phyloP scores from a whole-genome alignment of 768 basidiomycete genomes.

The Pleurotus platypus region DNA sequence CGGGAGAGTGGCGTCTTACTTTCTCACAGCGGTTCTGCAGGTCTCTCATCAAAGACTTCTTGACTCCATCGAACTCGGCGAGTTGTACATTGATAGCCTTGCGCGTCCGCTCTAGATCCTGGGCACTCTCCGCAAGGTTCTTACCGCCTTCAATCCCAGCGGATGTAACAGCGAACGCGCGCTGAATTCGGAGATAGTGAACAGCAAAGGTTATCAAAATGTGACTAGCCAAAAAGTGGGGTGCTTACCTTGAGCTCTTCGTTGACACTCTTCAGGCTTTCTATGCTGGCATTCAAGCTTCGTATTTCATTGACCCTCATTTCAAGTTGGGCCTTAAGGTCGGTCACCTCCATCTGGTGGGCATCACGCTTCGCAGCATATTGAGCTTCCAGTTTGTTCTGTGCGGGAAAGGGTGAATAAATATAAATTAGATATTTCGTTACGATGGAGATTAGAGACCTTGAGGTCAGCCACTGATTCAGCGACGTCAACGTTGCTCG shows the following conservation, averaged over 20 bases:
- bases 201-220: constrained; percentile 12
- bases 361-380: constrained; percentile 92
- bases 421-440: too few relatives aligned
- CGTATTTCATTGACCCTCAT: constrained; percentile 80
- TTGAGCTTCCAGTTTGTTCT: constrained; percentile 94
- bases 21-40: constrained; percentile 99
- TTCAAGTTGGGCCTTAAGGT: constrained; percentile 90
- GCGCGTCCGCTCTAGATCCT: constrained; percentile 93
- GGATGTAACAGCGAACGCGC: constrained; percentile 94
- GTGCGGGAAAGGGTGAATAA: constrained; percentile 3
- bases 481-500: constrained; percentile 75
- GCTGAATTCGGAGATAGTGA: constrained; percentile 41
- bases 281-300: constrained; percentile 79
- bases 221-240: background rate
- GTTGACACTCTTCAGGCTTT: constrained; percentile 92
- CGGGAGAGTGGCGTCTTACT: constrained; percentile 38
- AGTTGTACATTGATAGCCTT: constrained; percentile 98
- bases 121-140: constrained; percentile 94
- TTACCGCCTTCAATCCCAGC: constrained; percentile 97
- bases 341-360: constrained; percentile 75
- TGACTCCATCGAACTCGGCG: constrained; percentile 97
- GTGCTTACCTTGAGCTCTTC: constrained; percentile 90
- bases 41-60: constrained; percentile 98
- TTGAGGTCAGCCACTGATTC: constrained; percentile 91
- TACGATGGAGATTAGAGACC: constrained; percentile 32